Evolutionary conservation across 805 yeast species (phyloP).

Genomic region (Hanseniaspora valbyensis): DNA sequence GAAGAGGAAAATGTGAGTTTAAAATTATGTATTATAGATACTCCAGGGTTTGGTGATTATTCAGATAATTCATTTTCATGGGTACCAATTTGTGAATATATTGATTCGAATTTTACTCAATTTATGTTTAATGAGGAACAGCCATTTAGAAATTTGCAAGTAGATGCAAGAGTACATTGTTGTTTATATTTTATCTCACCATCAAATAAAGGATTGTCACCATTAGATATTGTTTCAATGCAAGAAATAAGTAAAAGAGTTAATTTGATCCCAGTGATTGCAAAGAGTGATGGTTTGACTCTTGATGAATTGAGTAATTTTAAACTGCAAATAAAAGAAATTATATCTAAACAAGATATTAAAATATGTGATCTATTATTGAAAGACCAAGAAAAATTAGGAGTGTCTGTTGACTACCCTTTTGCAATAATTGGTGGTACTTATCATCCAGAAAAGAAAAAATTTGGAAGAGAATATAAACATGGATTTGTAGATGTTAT

Average conservation of each 20-base stretch:
- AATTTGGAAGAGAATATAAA: constrained; percentile 62
- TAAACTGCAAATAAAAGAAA: constrained; percentile 42
- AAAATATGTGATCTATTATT: constrained; percentile 42
- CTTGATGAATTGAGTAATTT: constrained; percentile 42
- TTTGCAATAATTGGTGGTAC: constrained; percentile 63
- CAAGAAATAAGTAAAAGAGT: constrained; percentile 58
- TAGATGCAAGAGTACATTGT: constrained; percentile 68
- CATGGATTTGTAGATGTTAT: constrained; percentile 89
- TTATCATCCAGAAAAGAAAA: constrained; percentile 35
- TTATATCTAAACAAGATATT: constrained; percentile 46
- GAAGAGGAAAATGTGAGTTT: constrained; percentile 50
- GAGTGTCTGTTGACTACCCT: constrained; percentile 62
- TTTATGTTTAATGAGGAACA: constrained; percentile 68
- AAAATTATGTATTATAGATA: constrained; percentile 54
- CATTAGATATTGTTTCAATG: constrained; percentile 65
- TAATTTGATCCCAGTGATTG: constrained; percentile 70
- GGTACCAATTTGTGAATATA: constrained; percentile 56
- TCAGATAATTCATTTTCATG: constrained; percentile 57
- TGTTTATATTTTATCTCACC: constrained; percentile 77
- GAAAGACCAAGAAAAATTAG: constrained; percentile 29
- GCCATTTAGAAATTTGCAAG: constrained; percentile 43
- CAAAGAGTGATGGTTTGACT: constrained; percentile 70
- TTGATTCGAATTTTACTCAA: constrained; percentile 67
- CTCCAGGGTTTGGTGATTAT: constrained; percentile 66
- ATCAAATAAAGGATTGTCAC: constrained; percentile 46